phyloP scores from a whole-genome alignment of 2,329 filamentous ascomycete genomes.

The Grosmannia clavigera region DNA sequence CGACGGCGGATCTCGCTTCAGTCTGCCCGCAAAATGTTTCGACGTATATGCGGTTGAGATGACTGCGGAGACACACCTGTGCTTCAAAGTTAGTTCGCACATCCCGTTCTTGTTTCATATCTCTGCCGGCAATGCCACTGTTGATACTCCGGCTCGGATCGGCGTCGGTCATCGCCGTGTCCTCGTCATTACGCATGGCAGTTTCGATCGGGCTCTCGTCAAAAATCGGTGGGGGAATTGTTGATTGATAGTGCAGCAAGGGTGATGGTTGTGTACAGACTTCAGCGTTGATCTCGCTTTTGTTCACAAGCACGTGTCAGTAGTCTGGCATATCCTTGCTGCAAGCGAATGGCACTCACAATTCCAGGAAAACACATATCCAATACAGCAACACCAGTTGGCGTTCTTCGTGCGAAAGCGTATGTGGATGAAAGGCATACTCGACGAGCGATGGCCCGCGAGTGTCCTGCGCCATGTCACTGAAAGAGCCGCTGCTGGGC shows the following conservation, averaged over 20 bases:
- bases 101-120: background rate
- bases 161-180: background rate
- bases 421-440: slow-evolving; percentile 1
- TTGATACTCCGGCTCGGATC: background rate
- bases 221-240: slow-evolving; percentile 5
- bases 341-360: slow-evolving; percentile 2
- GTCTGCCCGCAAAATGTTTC: background rate
- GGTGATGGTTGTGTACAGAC: slow-evolving; percentile 2
- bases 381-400: slow-evolving; percentile 10
- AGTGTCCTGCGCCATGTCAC: background rate
- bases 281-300: slow-evolving; percentile 8
- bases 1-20: background rate
- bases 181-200: background rate
- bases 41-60: slow-evolving; percentile 8
- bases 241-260: slow-evolving; percentile 7
- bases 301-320: background rate
- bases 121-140: background rate
- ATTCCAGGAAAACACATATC: slow-evolving; percentile 10
- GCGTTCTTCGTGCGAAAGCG: slow-evolving; percentile 2
- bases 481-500: background rate
- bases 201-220: background rate
- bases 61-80: slow-evolving; percentile 4
- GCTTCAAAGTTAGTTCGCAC: slow-evolving; percentile 3
- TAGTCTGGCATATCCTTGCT: background rate
- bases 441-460: slow-evolving; percentile 4